phyloP scores from a whole-genome alignment of 306 rosid species.

The Clitoria ternatea region DNA sequence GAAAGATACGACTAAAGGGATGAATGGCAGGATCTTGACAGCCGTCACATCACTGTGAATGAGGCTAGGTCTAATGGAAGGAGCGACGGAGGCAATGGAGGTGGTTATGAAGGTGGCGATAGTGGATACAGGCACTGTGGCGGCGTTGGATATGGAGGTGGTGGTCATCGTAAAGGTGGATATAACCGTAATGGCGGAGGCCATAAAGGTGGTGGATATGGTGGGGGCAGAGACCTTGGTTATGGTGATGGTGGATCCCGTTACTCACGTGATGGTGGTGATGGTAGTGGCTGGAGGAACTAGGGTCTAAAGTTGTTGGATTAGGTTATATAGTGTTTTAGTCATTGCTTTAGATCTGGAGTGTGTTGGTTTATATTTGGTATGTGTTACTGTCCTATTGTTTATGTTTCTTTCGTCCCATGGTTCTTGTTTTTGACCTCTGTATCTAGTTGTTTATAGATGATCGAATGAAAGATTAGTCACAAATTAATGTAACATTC shows the following conservation, averaged over 20 bases:
- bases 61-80: constrained; percentile 81
- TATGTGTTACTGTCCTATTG: too few species aligned
- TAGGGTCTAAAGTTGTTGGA: too few species aligned
- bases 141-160: constrained; percentile 4
- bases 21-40: constrained; percentile 85
- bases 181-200: neutral
- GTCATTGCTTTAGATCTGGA: too few species aligned
- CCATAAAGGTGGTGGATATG: neutral
- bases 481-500: too few species aligned
- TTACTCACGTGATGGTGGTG: constrained; percentile 36
- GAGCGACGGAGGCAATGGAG: constrained; percentile 32
- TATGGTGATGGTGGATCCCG: constrained; percentile 38
- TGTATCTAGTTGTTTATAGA: too few species aligned
- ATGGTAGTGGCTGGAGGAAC: constrained; percentile 55
- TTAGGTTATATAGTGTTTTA: neutral
- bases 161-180: constrained; percentile 26
- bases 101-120: constrained; percentile 17
- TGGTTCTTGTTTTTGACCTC: too few species aligned
- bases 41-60: constrained; percentile 85
- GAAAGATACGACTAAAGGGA: constrained; percentile 71
- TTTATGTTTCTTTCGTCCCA: too few species aligned
- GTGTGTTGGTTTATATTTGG: too few species aligned
- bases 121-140: constrained; percentile 27
- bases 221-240: constrained; percentile 17
- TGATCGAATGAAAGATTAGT: too few species aligned